Conservation (phyloP, 1,284 basidiomycete species). For the Sporisorium scitamineum region DNA sequence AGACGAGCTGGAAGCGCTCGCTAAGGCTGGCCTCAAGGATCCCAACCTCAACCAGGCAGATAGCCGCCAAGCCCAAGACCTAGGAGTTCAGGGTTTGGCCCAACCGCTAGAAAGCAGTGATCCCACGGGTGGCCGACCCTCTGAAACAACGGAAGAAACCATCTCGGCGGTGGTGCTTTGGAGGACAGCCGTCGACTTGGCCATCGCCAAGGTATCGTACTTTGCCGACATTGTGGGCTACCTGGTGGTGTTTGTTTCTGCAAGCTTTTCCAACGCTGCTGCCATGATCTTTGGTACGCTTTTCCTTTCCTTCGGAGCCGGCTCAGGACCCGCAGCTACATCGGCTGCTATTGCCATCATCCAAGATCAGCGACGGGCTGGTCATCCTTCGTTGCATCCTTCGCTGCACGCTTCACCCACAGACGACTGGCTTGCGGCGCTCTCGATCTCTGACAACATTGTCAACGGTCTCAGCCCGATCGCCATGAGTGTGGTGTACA, state of each 20-base stretch:
- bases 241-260: slow-evolving; percentile 39
- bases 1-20: slow-evolving; percentile 29
- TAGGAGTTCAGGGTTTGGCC: slow-evolving; percentile 4
- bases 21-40: slow-evolving; percentile 43
- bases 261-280: slow-evolving; percentile 34
- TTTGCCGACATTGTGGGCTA: slow-evolving; percentile 45
- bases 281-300: slow-evolving; percentile 42
- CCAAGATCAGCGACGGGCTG: slow-evolving; percentile 31
- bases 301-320: slow-evolving; percentile 43
- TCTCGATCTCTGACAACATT: slow-evolving; percentile 43
- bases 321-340: slow-evolving; percentile 37
- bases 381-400: slow-evolving; percentile 30
- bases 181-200: slow-evolving; percentile 35
- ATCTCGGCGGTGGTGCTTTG: slow-evolving; percentile 35
- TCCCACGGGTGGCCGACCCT: background rate
- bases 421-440: slow-evolving; percentile 45
- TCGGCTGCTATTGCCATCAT: slow-evolving; percentile 50
- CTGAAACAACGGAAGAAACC: background rate
- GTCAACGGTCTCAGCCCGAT: slow-evolving; percentile 45
- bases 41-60: slow-evolving; percentile 21
- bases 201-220: slow-evolving; percentile 39
- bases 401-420: slow-evolving; percentile 34
- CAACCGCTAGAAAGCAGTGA: background rate
- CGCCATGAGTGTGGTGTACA: slow-evolving; percentile 43
- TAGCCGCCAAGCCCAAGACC: slow-evolving; percentile 4